A percentile compares a stretch with the other conserved stretches of the same genome.
These are phyloP conservation scores for Leccinum holopus DNA, from an alignment of 1,284 basidiomycete genomes.

Conservation along the genomic window DNA sequence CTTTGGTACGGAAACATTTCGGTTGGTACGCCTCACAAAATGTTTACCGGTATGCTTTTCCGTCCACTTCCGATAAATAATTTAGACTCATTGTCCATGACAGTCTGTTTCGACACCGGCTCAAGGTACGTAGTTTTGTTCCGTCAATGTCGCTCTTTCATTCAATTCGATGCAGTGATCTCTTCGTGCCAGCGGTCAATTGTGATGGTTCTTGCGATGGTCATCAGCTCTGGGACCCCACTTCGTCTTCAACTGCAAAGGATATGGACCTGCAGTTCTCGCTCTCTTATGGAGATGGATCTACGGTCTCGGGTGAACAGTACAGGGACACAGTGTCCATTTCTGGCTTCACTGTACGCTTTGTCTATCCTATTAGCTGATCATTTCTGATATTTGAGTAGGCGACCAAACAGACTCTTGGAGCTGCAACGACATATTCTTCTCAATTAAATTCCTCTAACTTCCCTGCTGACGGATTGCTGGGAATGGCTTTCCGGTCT, in stretches of 20 bases:
- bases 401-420: slow-evolving; percentile 32
- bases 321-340: slow-evolving; percentile 50
- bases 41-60: slow-evolving; percentile 13
- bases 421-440: slow-evolving; percentile 30
- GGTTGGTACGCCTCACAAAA: slow-evolving; percentile 34
- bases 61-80: too few relatives aligned
- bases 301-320: slow-evolving; percentile 49
- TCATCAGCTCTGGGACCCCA: slow-evolving; percentile 35
- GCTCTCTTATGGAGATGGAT: slow-evolving; percentile 54
- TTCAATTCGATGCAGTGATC: slow-evolving; percentile 13
- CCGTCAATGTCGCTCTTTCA: background rate
- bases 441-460: slow-evolving; percentile 12
- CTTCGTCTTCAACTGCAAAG: slow-evolving; percentile 38
- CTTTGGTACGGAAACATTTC: slow-evolving; percentile 34
- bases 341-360: slow-evolving; percentile 14
- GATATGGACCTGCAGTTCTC: slow-evolving; percentile 38
- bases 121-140: slow-evolving; percentile 20
- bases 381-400: background rate
- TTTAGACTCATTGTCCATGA: background rate
- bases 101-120: slow-evolving; percentile 40
- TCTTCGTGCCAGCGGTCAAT: slow-evolving; percentile 15
- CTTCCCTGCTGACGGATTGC: slow-evolving; percentile 33
- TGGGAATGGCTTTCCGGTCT: slow-evolving; percentile 34
- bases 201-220: slow-evolving; percentile 32
- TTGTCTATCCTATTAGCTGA: background rate